phyloP scores from a whole-genome alignment of 176 grass and related monocot species.

The Thinopyrum elongatum region DNA sequence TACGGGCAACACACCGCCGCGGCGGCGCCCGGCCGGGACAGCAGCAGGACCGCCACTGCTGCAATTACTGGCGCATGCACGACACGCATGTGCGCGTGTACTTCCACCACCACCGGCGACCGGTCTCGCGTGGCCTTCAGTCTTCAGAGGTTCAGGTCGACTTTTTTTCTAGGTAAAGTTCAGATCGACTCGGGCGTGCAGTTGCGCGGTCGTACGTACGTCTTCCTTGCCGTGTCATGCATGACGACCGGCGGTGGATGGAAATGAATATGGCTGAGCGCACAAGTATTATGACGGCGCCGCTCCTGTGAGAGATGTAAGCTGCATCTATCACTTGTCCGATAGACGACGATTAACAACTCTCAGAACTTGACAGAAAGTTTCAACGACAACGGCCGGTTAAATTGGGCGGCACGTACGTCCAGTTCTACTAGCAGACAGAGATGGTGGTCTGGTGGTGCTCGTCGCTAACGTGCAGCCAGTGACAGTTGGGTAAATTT shows the following conservation, averaged over 20 bases:
- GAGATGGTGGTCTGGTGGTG: not conserved
- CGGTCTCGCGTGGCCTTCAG: not conserved
- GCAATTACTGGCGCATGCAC: not conserved
- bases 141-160: not conserved
- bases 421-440: not conserved
- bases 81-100: not conserved
- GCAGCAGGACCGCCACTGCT: not conserved
- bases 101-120: not conserved
- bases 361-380: not conserved
- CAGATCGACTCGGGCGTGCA: not conserved
- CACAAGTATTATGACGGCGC: not conserved
- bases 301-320: not conserved
- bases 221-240: not conserved
- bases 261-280: not conserved
- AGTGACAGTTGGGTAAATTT: not conserved
- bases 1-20: not conserved
- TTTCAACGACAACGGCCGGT: not conserved
- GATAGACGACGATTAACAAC: not conserved
- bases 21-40: not conserved
- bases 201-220: not conserved
- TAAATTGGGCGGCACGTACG: not conserved
- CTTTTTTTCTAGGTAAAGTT: too few relatives aligned
- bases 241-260: not conserved
- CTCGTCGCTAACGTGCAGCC: not conserved
- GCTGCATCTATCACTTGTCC: not conserved